Percentiles rank a stretch among this genome's conserved stretches.
Conservation (phyloP, 345 rosid species). For the Arabidopsis suecica region DNA sequence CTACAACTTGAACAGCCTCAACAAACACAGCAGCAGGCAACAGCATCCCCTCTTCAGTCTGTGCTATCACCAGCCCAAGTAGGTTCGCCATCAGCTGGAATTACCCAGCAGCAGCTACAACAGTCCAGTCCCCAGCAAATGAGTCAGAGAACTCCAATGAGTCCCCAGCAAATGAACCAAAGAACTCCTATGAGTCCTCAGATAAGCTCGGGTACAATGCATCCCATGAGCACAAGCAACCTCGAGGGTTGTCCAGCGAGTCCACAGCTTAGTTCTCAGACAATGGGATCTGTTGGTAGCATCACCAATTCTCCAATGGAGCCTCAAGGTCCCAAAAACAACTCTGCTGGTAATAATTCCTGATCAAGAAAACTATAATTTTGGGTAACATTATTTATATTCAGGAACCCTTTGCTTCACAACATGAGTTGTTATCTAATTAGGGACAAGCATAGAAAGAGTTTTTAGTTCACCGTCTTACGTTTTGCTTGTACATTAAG, state of each 20-base stretch:
- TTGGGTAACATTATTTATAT: neutral
- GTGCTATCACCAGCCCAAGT: conserved; percentile 81
- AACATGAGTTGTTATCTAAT: conserved; percentile 25
- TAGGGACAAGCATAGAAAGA: conserved; percentile 24
- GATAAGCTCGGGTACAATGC: conserved; percentile 81
- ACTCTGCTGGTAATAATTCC: conserved; percentile 56
- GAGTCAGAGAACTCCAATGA: conserved; percentile 63
- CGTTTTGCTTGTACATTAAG: conserved; percentile 12
- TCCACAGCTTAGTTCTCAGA: conserved; percentile 95
- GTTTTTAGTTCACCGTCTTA: conserved; percentile 3
- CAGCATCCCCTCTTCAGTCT: conserved; percentile 70
- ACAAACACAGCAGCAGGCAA: conserved; percentile 55
- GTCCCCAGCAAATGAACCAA: conserved; percentile 89
- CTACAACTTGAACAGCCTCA: conserved; percentile 48
- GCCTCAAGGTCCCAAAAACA: conserved; percentile 83
- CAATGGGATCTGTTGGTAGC: conserved; percentile 92
- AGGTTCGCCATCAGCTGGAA: conserved; percentile 76
- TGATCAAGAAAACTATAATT: conserved; percentile 20
- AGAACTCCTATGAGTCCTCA: conserved; percentile 93
- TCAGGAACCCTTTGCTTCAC: conserved; percentile 28
- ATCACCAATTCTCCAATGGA: conserved; percentile 93
- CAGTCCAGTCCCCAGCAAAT: conserved; percentile 68
- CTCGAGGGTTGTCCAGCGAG: conserved; percentile 88
- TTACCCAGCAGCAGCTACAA: conserved; percentile 61
- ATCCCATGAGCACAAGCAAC: conserved; percentile 75